A percentile compares a stretch with the other conserved stretches of the same genome.
phyloP scores from a whole-genome alignment of 208 protist species.

The Wallacemonas sp. region DNA sequence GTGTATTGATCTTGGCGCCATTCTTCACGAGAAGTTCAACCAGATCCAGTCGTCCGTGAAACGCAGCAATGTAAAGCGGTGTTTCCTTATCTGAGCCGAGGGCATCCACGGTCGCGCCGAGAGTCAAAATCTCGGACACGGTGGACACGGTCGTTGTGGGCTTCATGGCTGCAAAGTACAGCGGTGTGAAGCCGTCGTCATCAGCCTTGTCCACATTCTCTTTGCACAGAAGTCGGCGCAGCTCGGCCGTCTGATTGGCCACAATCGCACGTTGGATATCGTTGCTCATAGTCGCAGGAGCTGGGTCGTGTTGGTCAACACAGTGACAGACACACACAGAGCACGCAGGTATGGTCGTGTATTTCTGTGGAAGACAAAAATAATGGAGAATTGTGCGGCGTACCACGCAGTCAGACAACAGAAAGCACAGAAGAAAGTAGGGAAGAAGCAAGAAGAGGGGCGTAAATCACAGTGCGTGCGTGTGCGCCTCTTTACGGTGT shows the following conservation, averaged over 20 bases:
- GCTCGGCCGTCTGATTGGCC: conserved; percentile 14
- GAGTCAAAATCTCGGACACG: conserved; percentile 48
- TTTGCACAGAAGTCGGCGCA: conserved; percentile 14
- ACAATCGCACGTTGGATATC: conserved; percentile 7
- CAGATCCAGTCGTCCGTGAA: conserved; percentile 67
- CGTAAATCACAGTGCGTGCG: no score
- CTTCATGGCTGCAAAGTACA: conserved; percentile 90
- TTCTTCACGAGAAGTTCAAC: conserved; percentile 54
- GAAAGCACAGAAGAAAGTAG: not conserved
- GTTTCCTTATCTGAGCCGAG: conserved; percentile 67
- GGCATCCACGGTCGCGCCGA: conserved; percentile 65
- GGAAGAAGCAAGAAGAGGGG: not conserved
- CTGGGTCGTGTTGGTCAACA: not conserved
- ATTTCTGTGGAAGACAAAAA: not conserved
- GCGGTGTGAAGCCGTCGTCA: conserved; percentile 68
- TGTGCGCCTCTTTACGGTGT: no score
- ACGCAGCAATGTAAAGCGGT: conserved; percentile 82
- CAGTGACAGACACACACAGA: no score
- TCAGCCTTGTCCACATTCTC: conserved; percentile 33
- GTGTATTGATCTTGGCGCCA: conserved; percentile 60
- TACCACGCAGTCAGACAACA: no score
- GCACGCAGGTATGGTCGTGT: not conserved
- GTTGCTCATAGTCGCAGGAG: conserved; percentile 5
- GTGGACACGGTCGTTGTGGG: conserved; percentile 33
- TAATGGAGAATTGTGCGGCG: not conserved